phyloP scores from a whole-genome alignment of 331 rosid species.

The Ulmus americana region DNA sequence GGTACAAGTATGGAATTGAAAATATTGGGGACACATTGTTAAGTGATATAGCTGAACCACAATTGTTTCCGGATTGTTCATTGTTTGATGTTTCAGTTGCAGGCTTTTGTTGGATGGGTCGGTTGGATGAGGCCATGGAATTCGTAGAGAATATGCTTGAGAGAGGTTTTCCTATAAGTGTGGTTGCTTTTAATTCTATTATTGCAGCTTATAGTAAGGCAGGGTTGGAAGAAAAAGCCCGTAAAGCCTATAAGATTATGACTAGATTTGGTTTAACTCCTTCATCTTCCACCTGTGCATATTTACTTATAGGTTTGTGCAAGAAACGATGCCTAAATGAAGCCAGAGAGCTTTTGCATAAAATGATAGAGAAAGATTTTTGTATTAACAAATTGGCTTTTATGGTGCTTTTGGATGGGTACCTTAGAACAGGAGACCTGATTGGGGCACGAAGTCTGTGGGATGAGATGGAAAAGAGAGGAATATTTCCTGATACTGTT shows the following conservation, averaged over 20 bases:
- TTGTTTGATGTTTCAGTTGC: conserved; percentile 46
- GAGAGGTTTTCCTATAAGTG: conserved; percentile 57
- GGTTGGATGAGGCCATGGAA: conserved; percentile 48
- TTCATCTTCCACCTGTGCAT: conserved; percentile 60
- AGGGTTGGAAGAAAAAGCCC: conserved; percentile 62
- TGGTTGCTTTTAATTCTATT: conserved; percentile 65
- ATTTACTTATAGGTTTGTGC: conserved; percentile 66
- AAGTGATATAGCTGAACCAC: conserved; percentile 33
- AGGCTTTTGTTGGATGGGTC: conserved; percentile 75
- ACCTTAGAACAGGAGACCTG: conserved; percentile 54
- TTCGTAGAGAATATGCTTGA: conserved; percentile 52
- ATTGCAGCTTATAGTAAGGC: conserved; percentile 66
- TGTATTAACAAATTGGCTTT: conserved; percentile 57
- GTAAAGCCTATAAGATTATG: conserved; percentile 54
- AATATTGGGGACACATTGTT: conserved; percentile 50
- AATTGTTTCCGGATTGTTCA: conserved; percentile 41
- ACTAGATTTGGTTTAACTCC: conserved; percentile 48
- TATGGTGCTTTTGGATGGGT: conserved; percentile 70
- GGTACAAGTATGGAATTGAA: conserved; percentile 60
- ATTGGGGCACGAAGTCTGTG: conserved; percentile 61
- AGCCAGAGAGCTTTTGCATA: conserved; percentile 53
- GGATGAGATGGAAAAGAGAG: conserved; percentile 66
- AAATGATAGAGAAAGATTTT: conserved; percentile 62
- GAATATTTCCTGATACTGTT: conserved; percentile 66
- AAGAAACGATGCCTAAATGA: conserved; percentile 59